Base-by-base conservation (phyloP, 345 rosid species). In the Murraya koenigii region DNA sequence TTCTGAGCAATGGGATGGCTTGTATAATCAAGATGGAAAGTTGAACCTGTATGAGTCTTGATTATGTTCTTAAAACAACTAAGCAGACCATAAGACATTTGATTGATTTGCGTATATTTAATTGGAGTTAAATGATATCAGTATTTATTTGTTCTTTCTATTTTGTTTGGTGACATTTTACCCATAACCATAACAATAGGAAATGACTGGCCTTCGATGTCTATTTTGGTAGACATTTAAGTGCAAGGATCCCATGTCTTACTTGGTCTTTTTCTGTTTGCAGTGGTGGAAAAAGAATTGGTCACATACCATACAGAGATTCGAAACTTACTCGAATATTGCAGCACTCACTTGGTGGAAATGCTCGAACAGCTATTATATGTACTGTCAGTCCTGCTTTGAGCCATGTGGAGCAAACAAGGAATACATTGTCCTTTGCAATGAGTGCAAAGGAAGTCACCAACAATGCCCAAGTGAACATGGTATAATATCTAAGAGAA, bases 321-420 rank as follows among this genome's bases (percentile, higher is more conserved):
- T 95, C 99, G 35, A 95, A 95, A 85, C 98, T 95, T 69, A 95
- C 99, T 49, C 84, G 99, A 70, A 93, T 95, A 82, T 84, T 95
- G 89, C 99, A 95, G 87, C 89, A 87, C 82, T 93, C 99, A 58
- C 92, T 95, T n/a, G 99, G 99, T 23, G 99, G 99, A 77, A 95
- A 95, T 87, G 97, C 98, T 63, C 90, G 94, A 69, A 95, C 99
- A 20, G 98, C 99, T 62, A 95, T 93, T 73, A 93, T 95, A 85
- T 95, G 99, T 75, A 95, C 99, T 23, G 83, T 93, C 81, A 90
- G 98, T 87, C 99, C 99, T 79, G 97, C 96, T 79, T 79, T 95
- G 80, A 90, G 98, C 83, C 98, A 92, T 59, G 87, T 93, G 80
- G 99, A 92, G 84, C 98, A 93, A 87, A 92, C 98, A 36, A 90